Evolutionary conservation across 192 early-diverging fungal species (phyloP).

Genomic region (Anaeromyces robustus): DNA sequence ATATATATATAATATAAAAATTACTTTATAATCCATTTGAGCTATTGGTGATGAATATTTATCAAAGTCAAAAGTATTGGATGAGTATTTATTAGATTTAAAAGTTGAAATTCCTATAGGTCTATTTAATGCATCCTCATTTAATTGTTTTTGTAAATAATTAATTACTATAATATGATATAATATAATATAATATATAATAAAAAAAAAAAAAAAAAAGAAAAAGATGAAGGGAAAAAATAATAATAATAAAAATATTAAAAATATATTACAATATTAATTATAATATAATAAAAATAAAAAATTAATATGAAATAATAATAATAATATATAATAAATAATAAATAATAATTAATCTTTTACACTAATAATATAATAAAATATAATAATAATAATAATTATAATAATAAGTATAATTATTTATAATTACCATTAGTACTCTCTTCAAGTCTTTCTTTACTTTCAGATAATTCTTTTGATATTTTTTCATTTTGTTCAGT

Average conservation of each 20-base stretch:
- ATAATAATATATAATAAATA: no score
- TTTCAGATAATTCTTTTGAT: background rate
- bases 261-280: no score
- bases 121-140: background rate
- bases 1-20: background rate
- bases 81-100: background rate
- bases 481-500: background rate
- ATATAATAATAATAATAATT: no score
- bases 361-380: no score
- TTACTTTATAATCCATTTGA: background rate
- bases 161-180: background rate
- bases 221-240: no score
- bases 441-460: background rate
- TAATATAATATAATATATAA: no score
- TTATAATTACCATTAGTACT: background rate
- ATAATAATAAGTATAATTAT: no score
- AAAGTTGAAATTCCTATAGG: background rate
- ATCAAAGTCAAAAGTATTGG: background rate
- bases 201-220: no score
- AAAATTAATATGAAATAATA: no score
- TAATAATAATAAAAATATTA: no score
- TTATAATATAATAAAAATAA: no score
- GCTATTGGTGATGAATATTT: background rate
- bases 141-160: background rate
- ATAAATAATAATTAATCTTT: no score